A percentile compares a stretch with the other conserved stretches of the same genome.
Evolutionary conservation across 192 early-diverging fungal species (phyloP).

Genomic region (Podila minutissima): DNA sequence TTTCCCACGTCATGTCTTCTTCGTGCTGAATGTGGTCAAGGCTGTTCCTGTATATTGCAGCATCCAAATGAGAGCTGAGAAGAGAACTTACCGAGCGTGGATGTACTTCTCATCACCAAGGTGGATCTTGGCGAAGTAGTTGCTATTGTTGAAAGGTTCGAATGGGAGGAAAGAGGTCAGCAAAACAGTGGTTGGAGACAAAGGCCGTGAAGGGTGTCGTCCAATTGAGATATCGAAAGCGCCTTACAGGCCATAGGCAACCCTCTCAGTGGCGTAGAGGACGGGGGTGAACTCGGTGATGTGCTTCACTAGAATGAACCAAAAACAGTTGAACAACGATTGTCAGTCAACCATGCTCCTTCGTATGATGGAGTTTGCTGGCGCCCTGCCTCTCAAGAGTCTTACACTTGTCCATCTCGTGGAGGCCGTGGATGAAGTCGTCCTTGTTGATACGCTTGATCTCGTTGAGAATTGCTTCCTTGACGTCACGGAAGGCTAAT

Average conservation of each 20-base stretch:
- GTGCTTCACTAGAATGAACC: conserved; percentile 30
- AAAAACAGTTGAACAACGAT: not conserved
- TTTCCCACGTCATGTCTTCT: not conserved
- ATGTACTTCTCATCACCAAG: conserved; percentile 61
- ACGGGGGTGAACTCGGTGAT: conserved; percentile 56
- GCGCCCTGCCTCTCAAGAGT: not conserved
- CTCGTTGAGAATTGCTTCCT: conserved; percentile 54
- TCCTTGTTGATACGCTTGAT: conserved; percentile 46
- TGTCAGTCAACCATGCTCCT: not conserved
- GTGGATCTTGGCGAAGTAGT: conserved; percentile 67
- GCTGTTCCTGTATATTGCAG: too few relatives aligned
- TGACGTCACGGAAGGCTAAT: conserved; percentile 52
- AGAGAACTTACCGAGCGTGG: conserved; percentile 55
- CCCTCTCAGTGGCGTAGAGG: conserved; percentile 61
- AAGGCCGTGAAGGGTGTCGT: too few relatives aligned
- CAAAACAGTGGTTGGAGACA: too few relatives aligned
- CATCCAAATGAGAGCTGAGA: not conserved
- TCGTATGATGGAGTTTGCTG: not conserved
- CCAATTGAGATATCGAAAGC: not conserved
- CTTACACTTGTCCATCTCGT: conserved; percentile 60
- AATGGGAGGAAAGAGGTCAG: not conserved
- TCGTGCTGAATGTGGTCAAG: not conserved
- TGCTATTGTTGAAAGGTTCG: conserved; percentile 9
- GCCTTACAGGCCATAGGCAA: conserved; percentile 58
- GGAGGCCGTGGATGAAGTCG: conserved; percentile 52